Conservation (phyloP, 1,284 basidiomycete genomes). For the Quambalaria eucalypti region DNA sequence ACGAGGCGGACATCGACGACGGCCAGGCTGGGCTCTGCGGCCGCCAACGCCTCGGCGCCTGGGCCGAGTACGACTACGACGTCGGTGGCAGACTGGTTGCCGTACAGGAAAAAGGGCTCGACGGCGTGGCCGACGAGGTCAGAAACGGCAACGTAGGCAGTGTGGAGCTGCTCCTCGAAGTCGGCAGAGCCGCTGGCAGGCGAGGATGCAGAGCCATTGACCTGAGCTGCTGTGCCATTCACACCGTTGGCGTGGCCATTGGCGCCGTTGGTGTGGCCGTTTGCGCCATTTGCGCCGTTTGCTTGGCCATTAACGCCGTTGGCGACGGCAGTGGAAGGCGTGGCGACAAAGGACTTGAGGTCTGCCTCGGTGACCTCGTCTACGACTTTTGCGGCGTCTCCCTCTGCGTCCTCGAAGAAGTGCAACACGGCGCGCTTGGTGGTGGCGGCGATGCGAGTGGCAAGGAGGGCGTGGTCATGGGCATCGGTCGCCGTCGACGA, state of each 20-base stretch:
- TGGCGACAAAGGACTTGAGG: conserved; percentile 20
- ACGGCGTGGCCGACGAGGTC: conserved; percentile 26
- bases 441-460: conserved; percentile 58
- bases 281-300: conserved; percentile 47
- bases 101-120: conserved; percentile 32
- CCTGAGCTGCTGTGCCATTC: conserved; percentile 17
- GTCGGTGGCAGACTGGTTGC: conserved; percentile 21
- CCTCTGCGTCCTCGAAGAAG: conserved; percentile 56
- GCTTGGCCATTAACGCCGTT: conserved; percentile 7
- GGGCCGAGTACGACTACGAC: conserved; percentile 38
- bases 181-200: background rate
- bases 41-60: conserved; percentile 26
- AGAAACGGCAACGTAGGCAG: conserved; percentile 28
- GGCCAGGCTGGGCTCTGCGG: conserved; percentile 49
- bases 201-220: background rate
- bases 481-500: conserved; percentile 60
- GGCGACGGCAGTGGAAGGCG: conserved; percentile 8
- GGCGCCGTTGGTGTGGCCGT: conserved; percentile 11
- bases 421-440: conserved; percentile 66
- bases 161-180: conserved; percentile 18
- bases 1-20: conserved; percentile 65
- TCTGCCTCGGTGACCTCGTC: conserved; percentile 45
- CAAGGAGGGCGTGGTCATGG: conserved; percentile 65
- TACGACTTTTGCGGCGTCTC: conserved; percentile 7
- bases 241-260: conserved; percentile 11